A percentile compares a stretch with the other conserved stretches of the same genome.
phyloP scores from a whole-genome alignment of 2,329 filamentous ascomycete species.

The Trichoderma simmonsii region DNA sequence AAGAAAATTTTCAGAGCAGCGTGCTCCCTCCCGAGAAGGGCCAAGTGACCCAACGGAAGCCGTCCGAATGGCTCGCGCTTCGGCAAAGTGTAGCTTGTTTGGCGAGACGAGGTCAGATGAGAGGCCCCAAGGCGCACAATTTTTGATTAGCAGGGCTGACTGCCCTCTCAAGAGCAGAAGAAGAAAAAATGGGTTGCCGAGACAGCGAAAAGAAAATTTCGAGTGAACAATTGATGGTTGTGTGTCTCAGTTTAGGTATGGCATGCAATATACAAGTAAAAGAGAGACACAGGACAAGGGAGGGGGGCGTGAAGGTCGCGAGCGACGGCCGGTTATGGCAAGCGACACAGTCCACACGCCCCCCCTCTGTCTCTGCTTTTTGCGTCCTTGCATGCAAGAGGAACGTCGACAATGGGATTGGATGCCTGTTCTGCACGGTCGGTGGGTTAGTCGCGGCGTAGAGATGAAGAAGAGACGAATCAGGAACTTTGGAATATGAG shows the following conservation, averaged over 20 bases:
- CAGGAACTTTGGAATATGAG: background rate
- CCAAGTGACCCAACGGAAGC: constrained; percentile 13
- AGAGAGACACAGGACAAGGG: background rate
- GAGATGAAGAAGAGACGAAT: background rate
- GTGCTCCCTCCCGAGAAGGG: background rate
- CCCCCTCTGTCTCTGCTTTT: background rate
- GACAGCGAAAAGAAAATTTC: background rate
- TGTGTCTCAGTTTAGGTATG: constrained; percentile 9
- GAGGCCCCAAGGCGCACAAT: constrained; percentile 8
- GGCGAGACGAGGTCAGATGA: constrained; percentile 4
- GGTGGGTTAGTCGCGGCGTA: background rate
- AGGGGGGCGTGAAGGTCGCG: background rate
- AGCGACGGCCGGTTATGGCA: constrained; percentile 5
- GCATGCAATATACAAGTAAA: constrained; percentile 3
- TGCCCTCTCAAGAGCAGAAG: background rate
- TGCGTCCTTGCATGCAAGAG: constrained; percentile 16
- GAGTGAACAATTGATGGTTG: constrained; percentile 2
- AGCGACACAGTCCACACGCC: background rate
- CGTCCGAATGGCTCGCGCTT: constrained; percentile 15
- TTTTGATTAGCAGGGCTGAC: background rate
- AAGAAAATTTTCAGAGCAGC: constrained; percentile 8
- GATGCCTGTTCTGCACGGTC: background rate
- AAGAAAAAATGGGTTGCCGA: background rate
- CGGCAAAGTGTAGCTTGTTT: constrained; percentile 4
- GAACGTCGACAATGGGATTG: constrained; percentile 14